phyloP scores from a whole-genome alignment of 2,329 filamentous ascomycete genomes.

The Botrytis sinoallii region DNA sequence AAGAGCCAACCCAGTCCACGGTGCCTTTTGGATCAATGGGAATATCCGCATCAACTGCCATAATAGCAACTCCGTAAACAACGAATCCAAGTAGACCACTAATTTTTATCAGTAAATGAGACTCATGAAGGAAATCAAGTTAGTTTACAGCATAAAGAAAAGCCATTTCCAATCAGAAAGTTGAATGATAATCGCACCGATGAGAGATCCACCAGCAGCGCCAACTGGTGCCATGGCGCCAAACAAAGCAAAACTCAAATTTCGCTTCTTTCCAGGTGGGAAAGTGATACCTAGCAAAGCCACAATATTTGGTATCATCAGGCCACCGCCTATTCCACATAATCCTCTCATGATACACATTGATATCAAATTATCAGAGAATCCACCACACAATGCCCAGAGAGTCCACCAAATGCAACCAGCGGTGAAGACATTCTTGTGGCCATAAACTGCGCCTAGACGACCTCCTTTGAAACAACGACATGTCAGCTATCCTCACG shows the following conservation, averaged over 20 bases:
- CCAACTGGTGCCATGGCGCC: conserved; percentile 47
- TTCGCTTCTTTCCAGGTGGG: conserved; percentile 46
- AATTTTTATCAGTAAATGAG: not conserved
- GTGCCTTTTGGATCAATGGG: conserved; percentile 37
- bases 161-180: conserved; percentile 42
- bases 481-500: not conserved
- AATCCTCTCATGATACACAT: conserved; percentile 47
- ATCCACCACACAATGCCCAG: conserved; percentile 35
- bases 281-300: conserved; percentile 47
- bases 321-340: conserved; percentile 47
- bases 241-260: conserved; percentile 45
- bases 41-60: conserved; percentile 9
- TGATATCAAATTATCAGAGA: conserved; percentile 42
- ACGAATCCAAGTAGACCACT: conserved; percentile 13
- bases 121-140: not conserved
- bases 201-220: conserved; percentile 41
- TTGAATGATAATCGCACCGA: conserved; percentile 41
- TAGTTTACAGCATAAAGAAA: conserved; percentile 39
- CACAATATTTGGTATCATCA: conserved; percentile 50
- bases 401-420: conserved; percentile 20
- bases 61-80: conserved; percentile 11
- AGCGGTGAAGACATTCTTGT: conserved; percentile 16
- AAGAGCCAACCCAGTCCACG: conserved; percentile 43
- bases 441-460: conserved; percentile 19
- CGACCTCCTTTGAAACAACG: conserved; percentile 11